These are phyloP conservation scores for Malus orientalis DNA, from an alignment of 306 rosid genomes.

Conservation along the genomic window DNA sequence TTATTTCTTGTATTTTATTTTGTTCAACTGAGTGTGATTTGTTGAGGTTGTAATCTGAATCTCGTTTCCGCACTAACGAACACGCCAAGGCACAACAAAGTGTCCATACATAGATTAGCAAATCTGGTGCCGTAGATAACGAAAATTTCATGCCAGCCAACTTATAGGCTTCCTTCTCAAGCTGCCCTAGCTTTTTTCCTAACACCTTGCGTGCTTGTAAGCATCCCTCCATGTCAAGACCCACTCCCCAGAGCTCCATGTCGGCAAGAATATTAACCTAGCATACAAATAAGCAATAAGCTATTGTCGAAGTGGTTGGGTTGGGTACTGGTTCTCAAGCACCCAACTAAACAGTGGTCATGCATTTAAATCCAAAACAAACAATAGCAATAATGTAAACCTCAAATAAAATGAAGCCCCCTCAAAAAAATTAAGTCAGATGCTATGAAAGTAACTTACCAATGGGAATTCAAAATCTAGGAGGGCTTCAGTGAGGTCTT, in stretches of 20 bases:
- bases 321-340: not conserved
- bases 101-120: conserved; percentile 68
- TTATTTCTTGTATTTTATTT: no score
- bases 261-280: conserved; percentile 92
- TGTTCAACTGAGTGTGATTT: no score
- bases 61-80: no score
- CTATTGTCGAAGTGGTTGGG: conserved; percentile 6
- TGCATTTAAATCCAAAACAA: not conserved
- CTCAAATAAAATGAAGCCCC: not conserved
- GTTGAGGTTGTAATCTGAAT: no score
- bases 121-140: conserved; percentile 71
- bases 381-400: not conserved
- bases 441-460: conserved; percentile 37
- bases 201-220: conserved; percentile 73
- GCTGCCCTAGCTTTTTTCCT: conserved; percentile 62
- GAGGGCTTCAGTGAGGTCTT: conserved; percentile 69
- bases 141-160: conserved; percentile 85
- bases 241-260: conserved; percentile 95
- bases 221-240: conserved; percentile 89
- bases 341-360: not conserved
- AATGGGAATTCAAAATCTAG: conserved; percentile 62
- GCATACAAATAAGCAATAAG: conserved; percentile 16
- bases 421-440: not conserved
- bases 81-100: conserved; percentile 9
- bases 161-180: conserved; percentile 74